Evolutionary conservation across 306 rosid genomes (phyloP).

Genomic region (Vigna radiata): DNA sequence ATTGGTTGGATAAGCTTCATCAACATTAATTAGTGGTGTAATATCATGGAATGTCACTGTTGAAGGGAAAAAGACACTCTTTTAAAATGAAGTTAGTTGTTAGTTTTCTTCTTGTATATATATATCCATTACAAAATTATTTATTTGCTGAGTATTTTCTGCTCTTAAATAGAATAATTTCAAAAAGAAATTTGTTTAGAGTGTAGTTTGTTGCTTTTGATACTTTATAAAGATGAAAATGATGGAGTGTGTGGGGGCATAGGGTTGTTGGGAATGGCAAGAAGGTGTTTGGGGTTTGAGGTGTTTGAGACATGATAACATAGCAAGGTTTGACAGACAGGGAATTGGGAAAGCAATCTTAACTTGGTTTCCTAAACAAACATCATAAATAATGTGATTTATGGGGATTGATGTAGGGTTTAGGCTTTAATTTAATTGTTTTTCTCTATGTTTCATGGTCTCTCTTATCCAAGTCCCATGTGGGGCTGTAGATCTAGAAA

Average conservation of each 20-base stretch:
- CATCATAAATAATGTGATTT: constrained; percentile 13
- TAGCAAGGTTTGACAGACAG: constrained; percentile 37
- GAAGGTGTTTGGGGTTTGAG: constrained; percentile 45
- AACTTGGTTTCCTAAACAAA: constrained; percentile 38
- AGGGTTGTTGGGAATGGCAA: constrained; percentile 55
- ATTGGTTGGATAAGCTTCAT: constrained; percentile 54
- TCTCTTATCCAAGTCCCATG: constrained; percentile 44
- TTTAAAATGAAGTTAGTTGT: too few relatives aligned
- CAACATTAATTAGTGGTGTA: constrained; percentile 71
- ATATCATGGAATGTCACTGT: constrained; percentile 69
- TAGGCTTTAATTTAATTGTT: neutral
- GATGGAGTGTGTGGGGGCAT: constrained; percentile 61
- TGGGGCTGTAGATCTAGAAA: constrained; percentile 55
- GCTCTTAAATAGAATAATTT: neutral
- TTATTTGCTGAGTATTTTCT: too few relatives aligned
- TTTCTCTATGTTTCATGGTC: neutral
- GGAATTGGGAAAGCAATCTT: constrained; percentile 35
- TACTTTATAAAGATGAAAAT: constrained; percentile 56
- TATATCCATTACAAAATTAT: too few relatives aligned
- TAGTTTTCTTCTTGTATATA: too few relatives aligned
- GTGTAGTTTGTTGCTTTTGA: constrained; percentile 44
- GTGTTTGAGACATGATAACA: constrained; percentile 43
- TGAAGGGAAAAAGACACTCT: constrained; percentile 36
- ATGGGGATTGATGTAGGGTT: constrained; percentile 51
- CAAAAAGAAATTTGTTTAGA: neutral